Evolutionary conservation across 495 filamentous ascomycete genomes (phyloP), one percentile per base, ranked within the genome.

Genomic region (Talaromyces ruber): DNA sequence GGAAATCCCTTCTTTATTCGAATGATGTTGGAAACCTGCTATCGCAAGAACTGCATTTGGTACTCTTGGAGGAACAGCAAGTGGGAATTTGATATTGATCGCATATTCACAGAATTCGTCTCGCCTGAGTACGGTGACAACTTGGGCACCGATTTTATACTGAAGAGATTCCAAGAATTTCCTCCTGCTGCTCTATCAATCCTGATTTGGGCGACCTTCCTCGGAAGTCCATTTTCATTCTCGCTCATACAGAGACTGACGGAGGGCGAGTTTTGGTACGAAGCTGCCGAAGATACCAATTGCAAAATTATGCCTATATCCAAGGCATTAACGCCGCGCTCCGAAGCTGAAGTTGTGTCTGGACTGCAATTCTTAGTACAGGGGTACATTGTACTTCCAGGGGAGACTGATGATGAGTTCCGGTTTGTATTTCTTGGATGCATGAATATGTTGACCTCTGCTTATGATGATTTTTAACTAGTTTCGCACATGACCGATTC

Each of bases 1-100:
- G 90, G 91, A 0, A 94, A 95, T 66, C 89, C 90, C 0, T 96
- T 96, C 70, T 93, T 93, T 65, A 87, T 96, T 63, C 84, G 89
- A 30, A 89, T 95, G 70, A 93, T 97, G 84, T 81, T 97, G n/a
- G 89, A 88, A 67, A 87, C 88, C 7, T 92, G 89, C 67, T 86
- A 95, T 70, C 84, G 87, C 18, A 95, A 91, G 70, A 86, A 85
- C 65, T 93, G 89, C 67, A 86, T 97, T 57, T 95, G 88, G 84
- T 96, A 93, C 72, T 88, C 88, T 52, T 97, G 92, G 82, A 87
- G 85, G 64, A 81, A 86, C 47, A 86, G 84, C 22, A 77, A 75
- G 43, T 97, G 92, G 92, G 80, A 85, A n/a, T 97, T 86, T 69
- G 87, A 93, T 66, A 72, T 97, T 9, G 90, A 96, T 70, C 81